A percentile compares a stretch with the other conserved stretches of the same genome.
These are phyloP conservation scores for Coemansia sp. DNA, from an alignment of 192 early-diverging fungal genomes.

Conservation along the genomic window DNA sequence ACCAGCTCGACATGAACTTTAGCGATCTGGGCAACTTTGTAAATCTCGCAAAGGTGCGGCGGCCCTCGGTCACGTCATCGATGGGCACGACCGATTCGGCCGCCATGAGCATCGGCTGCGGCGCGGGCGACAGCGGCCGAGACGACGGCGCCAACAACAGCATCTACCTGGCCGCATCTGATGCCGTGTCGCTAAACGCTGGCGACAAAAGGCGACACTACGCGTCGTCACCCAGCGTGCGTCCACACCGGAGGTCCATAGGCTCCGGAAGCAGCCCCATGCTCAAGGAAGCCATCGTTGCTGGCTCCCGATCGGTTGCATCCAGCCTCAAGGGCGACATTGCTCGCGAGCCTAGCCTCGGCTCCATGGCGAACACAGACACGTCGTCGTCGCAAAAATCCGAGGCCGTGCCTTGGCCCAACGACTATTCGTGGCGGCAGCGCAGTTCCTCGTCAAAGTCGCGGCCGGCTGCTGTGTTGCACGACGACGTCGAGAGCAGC, in stretches of 20 bases:
- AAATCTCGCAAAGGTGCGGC: constrained; percentile 46
- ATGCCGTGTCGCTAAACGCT: constrained; percentile 19
- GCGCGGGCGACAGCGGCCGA: constrained; percentile 30
- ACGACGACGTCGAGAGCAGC: constrained; percentile 30
- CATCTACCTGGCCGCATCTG: constrained; percentile 6
- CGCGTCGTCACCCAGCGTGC: constrained; percentile 25
- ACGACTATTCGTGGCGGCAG: constrained; percentile 33
- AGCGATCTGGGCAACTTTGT: constrained; percentile 50
- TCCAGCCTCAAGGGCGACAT: constrained; percentile 37
- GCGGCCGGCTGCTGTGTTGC: constrained; percentile 28
- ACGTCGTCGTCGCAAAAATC: constrained; percentile 19
- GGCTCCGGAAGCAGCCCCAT: constrained; percentile 34
- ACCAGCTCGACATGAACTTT: constrained; percentile 55
- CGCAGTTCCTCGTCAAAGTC: constrained; percentile 43
- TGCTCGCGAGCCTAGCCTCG: constrained; percentile 33
- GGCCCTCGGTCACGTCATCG: constrained; percentile 49
- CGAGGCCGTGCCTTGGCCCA: constrained; percentile 22
- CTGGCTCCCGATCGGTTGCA: constrained; percentile 42
- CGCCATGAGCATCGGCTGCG: constrained; percentile 27
- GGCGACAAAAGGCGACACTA: constrained; percentile 29
- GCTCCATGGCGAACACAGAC: constrained; percentile 23
- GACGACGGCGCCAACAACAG: constrained; percentile 17
- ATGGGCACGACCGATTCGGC: constrained; percentile 41
- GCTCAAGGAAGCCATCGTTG: constrained; percentile 31
- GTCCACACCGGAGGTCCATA: constrained; percentile 21